A percentile compares a stretch with the other conserved stretches of the same genome.
Conservation (phyloP, 176 grass and related monocot species). For the Eleusine coracana region DNA sequence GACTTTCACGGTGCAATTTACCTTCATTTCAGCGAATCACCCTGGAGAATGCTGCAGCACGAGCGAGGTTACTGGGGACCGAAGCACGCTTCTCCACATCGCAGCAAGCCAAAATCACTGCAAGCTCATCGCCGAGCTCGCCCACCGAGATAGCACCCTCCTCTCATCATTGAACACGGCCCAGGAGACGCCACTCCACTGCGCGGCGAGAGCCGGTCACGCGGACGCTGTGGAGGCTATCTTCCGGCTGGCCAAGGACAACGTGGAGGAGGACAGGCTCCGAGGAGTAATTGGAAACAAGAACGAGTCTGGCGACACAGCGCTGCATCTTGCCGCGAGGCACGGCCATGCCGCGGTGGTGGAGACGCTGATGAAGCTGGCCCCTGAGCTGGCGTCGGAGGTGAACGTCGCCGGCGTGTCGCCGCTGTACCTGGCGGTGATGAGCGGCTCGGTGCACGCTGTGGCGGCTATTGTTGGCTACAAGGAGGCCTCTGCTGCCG, state of each 20-base stretch:
- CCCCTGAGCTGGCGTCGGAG: slow-evolving; percentile 15
- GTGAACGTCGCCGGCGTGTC: slow-evolving; percentile 29
- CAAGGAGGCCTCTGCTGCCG: background rate
- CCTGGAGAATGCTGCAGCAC: slow-evolving; percentile 21
- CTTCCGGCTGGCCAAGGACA: background rate
- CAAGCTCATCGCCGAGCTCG: slow-evolving; percentile 33
- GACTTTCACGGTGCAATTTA: too few species aligned
- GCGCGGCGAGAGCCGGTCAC: slow-evolving; percentile 28
- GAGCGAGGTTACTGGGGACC: slow-evolving; percentile 30
- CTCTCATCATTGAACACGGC: slow-evolving; percentile 9
- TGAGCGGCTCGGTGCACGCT: slow-evolving; percentile 24
- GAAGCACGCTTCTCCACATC: slow-evolving; percentile 50
- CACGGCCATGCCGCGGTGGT: slow-evolving; percentile 9
- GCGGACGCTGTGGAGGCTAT: background rate
- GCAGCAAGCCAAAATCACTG: slow-evolving; percentile 34
- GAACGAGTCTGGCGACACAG: slow-evolving; percentile 43
- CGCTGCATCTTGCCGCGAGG: slow-evolving; percentile 47
- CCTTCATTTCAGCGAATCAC: background rate
- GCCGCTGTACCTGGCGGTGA: slow-evolving; percentile 51
- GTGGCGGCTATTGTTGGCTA: background rate
- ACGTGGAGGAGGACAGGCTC: slow-evolving; percentile 1
- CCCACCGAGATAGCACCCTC: background rate
- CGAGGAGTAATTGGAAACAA: background rate
- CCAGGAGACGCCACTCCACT: slow-evolving; percentile 55
- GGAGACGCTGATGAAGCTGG: slow-evolving; percentile 20